Conservation (phyloP, 2,329 filamentous ascomycete genomes). For the Domatiomyces globalis region DNA sequence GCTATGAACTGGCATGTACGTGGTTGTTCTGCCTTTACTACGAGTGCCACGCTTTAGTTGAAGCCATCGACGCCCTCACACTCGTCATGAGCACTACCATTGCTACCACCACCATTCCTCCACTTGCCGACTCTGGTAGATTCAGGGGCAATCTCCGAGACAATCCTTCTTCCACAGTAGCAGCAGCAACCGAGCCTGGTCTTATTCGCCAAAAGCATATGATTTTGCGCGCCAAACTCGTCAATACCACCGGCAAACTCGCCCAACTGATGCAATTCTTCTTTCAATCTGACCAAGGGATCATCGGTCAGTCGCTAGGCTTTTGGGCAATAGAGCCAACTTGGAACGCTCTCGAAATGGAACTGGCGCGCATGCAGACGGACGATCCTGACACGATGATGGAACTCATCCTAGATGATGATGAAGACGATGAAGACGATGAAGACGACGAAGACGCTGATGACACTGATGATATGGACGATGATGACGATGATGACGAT, state of each 20-base stretch:
- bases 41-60: background rate
- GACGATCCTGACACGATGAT: background rate
- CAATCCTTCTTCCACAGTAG: background rate
- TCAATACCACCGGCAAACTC: background rate
- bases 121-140: too few species aligned
- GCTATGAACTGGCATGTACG: too few species aligned
- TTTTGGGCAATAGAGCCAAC: slow-evolving; percentile 4
- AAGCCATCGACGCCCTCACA: background rate
- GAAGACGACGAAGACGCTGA: too few species aligned
- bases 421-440: too few species aligned
- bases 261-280: slow-evolving; percentile 4
- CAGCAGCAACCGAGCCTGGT: background rate
- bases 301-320: slow-evolving; percentile 2
- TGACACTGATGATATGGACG: too few species aligned
- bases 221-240: background rate
- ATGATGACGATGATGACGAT: too few species aligned
- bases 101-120: too few species aligned
- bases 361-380: background rate
- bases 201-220: background rate
- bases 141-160: too few species aligned
- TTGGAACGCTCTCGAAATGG: background rate
- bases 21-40: background rate
- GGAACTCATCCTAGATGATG: too few species aligned
- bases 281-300: slow-evolving; percentile 4
- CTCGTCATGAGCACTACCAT: background rate